A percentile compares a stretch with the other conserved stretches of the same genome.
Conservation (phyloP, 129 eudicot genomes). For the Saussurea involucrata region DNA sequence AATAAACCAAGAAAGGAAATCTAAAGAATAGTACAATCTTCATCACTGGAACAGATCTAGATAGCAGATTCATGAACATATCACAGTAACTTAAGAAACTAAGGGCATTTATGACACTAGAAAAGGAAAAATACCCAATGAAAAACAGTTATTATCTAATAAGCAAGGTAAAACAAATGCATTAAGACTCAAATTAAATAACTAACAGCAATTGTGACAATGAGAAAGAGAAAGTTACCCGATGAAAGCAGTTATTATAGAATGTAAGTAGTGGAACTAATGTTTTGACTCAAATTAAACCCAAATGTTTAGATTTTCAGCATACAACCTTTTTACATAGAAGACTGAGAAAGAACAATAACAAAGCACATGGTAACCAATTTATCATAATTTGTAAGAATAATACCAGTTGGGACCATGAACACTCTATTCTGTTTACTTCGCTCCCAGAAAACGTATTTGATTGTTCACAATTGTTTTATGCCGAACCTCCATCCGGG, state of each 20-base stretch:
- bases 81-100: neutral
- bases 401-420: constrained; percentile 3
- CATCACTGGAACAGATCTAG: neutral
- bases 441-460: neutral
- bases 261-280: neutral
- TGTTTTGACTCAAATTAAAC: constrained; percentile 4
- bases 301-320: constrained; percentile 19
- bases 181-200: neutral
- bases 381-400: neutral
- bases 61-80: neutral
- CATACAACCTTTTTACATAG: neutral
- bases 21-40: neutral
- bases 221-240: neutral
- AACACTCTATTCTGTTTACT: neutral
- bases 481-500: too few relatives aligned
- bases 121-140: neutral
- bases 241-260: constrained; percentile 1
- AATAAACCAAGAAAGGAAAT: neutral
- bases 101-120: neutral
- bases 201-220: neutral
- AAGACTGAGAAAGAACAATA: neutral
- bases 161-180: neutral
- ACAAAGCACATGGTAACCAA: neutral
- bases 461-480: neutral
- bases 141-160: neutral